Conservation (phyloP, 176 grass and related monocot species). For the Carex scoparia region DNA sequence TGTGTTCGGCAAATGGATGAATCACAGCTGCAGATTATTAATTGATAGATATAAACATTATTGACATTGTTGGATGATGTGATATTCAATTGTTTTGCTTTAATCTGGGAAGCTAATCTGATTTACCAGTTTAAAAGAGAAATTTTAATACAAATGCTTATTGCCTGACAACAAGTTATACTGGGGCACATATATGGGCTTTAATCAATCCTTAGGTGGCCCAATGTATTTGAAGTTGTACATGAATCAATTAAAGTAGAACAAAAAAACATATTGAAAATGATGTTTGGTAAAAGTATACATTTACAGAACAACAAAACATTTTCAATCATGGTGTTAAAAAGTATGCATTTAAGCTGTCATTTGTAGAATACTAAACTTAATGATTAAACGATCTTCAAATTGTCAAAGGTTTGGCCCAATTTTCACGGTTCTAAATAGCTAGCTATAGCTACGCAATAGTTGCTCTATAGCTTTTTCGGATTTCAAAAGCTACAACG, state of each 20-base stretch:
- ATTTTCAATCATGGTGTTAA: background rate
- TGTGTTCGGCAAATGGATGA: conserved; percentile 81
- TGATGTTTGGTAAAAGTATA: background rate
- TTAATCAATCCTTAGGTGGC: background rate
- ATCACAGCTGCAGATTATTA: conserved; percentile 56
- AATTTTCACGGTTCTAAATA: no score
- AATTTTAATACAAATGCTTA: background rate
- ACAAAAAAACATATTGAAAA: no score
- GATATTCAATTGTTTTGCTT: background rate
- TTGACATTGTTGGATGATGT: background rate
- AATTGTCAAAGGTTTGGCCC: no score
- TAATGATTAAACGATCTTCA: background rate
- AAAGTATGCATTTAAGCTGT: no score
- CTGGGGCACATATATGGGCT: background rate
- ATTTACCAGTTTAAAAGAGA: background rate
- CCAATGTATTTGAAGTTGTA: background rate
- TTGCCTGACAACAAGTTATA: background rate
- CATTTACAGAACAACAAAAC: background rate
- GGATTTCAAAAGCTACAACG: no score
- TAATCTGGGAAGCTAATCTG: background rate
- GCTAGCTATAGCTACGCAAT: no score
- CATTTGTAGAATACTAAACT: background rate
- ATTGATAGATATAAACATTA: conserved; percentile 7
- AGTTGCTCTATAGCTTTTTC: no score
- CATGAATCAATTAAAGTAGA: background rate